These are phyloP conservation scores for Scutellaria baicalensis DNA, from an alignment of 257 asterid genomes.

Conservation along the genomic window DNA sequence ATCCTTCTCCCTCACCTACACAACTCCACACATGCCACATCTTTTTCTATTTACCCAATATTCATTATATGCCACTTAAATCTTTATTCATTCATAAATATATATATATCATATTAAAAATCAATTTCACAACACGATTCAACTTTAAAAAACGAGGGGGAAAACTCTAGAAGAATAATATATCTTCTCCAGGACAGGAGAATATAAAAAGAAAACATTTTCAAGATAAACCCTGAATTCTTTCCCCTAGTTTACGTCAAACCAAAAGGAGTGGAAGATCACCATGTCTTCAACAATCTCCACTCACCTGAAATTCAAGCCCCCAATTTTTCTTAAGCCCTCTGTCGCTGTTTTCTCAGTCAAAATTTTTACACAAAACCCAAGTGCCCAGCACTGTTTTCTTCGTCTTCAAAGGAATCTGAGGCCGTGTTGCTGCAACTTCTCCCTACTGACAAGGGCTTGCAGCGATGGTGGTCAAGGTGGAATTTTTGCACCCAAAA, in stretches of 20 bases:
- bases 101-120: too few species aligned
- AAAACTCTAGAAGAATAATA: constrained; percentile 8
- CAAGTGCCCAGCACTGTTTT: background rate
- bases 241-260: too few species aligned
- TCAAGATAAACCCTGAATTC: background rate
- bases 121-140: background rate
- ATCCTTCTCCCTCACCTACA: too few species aligned
- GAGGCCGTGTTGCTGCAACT: constrained; percentile 6
- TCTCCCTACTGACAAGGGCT: constrained; percentile 31
- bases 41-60: too few species aligned
- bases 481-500: constrained; percentile 35
- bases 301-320: constrained; percentile 40
- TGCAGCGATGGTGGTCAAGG: constrained; percentile 39
- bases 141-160: background rate
- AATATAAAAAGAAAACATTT: background rate
- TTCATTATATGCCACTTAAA: too few species aligned
- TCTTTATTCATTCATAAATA: too few species aligned
- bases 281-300: constrained; percentile 39
- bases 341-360: constrained; percentile 16
- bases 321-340: constrained; percentile 21
- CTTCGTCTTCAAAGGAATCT: constrained; percentile 15
- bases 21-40: too few species aligned
- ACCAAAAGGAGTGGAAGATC: too few species aligned
- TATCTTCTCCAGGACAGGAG: background rate
- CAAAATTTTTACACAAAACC: constrained; percentile 8